Percentiles rank a stretch among this genome's conserved stretches.
These are phyloP conservation scores for Coniochaeta ligniaria DNA, from an alignment of 2,329 filamentous ascomycete species.

Conservation along the genomic window DNA sequence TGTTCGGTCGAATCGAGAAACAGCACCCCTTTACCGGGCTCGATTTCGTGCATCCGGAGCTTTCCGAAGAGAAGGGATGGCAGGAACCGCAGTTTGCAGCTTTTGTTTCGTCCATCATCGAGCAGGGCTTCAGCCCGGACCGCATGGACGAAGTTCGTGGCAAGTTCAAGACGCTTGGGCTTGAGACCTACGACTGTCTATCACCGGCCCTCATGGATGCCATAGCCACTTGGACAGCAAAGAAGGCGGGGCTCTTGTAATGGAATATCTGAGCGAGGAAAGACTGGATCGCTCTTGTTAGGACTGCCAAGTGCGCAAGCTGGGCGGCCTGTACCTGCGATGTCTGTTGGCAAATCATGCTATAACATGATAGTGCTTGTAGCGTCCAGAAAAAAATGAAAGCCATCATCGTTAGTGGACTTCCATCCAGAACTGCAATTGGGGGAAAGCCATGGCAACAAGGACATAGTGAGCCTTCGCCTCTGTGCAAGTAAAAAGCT, in stretches of 20 bases:
- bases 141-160: slow-evolving; percentile 47
- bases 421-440: too few species aligned
- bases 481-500: too few species aligned
- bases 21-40: slow-evolving; percentile 61
- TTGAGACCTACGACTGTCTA: slow-evolving; percentile 57
- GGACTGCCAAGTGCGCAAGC: background rate
- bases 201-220: slow-evolving; percentile 57
- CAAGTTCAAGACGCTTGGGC: slow-evolving; percentile 44
- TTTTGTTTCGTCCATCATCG: slow-evolving; percentile 61
- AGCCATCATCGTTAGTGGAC: too few species aligned
- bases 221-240: slow-evolving; percentile 46
- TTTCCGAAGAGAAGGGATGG: slow-evolving; percentile 56
- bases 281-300: background rate
- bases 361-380: too few species aligned
- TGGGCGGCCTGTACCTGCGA: background rate
- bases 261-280: background rate
- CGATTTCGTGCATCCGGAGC: slow-evolving; percentile 62
- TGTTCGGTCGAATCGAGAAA: slow-evolving; percentile 58
- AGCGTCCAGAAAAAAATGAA: too few species aligned
- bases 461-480: too few species aligned
- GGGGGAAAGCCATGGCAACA: too few species aligned
- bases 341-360: too few species aligned
- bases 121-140: slow-evolving; percentile 54
- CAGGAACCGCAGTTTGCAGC: slow-evolving; percentile 65
- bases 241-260: slow-evolving; percentile 29